phyloP scores from a whole-genome alignment of 352 stramenopile species.

The Globisporangium cystogenes region DNA sequence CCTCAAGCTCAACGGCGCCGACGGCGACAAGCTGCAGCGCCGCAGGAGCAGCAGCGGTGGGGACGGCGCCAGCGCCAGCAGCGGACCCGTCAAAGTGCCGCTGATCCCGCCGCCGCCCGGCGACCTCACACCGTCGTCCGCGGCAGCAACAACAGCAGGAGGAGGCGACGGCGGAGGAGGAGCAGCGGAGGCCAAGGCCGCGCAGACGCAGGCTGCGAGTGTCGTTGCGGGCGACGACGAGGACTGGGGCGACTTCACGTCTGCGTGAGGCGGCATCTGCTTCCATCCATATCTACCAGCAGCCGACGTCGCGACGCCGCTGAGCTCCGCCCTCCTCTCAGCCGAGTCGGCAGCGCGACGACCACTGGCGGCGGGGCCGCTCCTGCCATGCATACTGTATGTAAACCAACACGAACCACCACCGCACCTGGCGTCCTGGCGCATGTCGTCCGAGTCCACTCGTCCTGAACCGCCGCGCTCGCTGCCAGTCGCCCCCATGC shows the following conservation, averaged over 20 bases:
- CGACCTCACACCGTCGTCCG: slow-evolving; percentile 20
- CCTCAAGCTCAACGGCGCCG: slow-evolving; percentile 37
- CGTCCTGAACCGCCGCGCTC: neutral
- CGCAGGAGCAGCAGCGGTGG: slow-evolving; percentile 25
- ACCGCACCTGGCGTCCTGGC: neutral
- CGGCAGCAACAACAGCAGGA: slow-evolving; percentile 16
- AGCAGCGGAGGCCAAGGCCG: slow-evolving; percentile 18
- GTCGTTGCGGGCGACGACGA: slow-evolving; percentile 35
- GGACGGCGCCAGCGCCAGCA: slow-evolving; percentile 7
- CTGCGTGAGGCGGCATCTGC: slow-evolving; percentile 23
- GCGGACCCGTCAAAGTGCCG: slow-evolving; percentile 35
- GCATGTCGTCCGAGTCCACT: neutral
- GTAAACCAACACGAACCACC: neutral
- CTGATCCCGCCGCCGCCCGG: slow-evolving; percentile 53
- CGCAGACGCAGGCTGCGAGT: slow-evolving; percentile 28
- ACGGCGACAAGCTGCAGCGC: slow-evolving; percentile 21
- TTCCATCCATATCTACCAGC: neutral
- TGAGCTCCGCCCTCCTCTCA: neutral
- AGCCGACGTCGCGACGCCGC: no score
- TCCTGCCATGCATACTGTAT: neutral
- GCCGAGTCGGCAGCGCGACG: neutral
- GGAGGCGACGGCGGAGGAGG: slow-evolving; percentile 1
- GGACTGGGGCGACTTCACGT: slow-evolving; percentile 84
- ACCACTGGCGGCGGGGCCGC: neutral
- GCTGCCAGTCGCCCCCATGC: no score